Base-by-base conservation (phyloP, 2,329 filamentous ascomycete genomes). In the Reticulascus tulasneorum region DNA sequence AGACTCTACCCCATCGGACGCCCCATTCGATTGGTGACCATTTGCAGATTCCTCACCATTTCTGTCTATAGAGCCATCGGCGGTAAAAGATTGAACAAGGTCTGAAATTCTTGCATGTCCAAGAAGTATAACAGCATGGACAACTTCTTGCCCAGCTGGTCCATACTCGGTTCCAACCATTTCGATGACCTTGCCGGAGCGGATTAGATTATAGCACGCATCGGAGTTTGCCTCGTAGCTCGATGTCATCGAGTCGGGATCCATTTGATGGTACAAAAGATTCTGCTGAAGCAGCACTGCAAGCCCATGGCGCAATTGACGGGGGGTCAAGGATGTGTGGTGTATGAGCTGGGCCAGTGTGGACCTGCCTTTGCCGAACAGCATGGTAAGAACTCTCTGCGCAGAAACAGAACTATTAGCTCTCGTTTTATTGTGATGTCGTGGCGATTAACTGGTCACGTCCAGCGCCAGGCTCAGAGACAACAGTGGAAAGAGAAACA, bases 251-350 rank as follows among this genome's bases (percentile, higher is more conserved):
- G 77, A 73, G 37, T 82, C 76, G 37, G 70, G 56, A 41, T 81
- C 74, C 47, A 79, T 77, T 47, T 80, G 75, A 60, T 90, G 84
- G 58, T 81, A 87, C 45, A 94, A 70, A 31, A 97, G 77, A 54
- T 90, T 88, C 56, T 95, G 86, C 57, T 97, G 91, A 26, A 94
- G 77, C 46, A 97, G 80, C 21, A 93, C 83, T 35, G 81, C 82
- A 33, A 98, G 73, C 15, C 85, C 89, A 63, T 90, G 81, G 51
- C 83, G 85, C 46, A 95, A 68, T 55, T 94, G 83, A 35, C 79
- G 78, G n/a, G 76, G 71, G 36, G 76, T 78, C 33, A 96, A 75
- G 32, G 80, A 77, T 15, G 86, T 89, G 54, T 85, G 74, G 33
- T 82, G 79, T 26, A 73, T 74, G 21, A 98, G 70, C 44, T 83